Evolutionary conservation across 345 rosid species (phyloP), one percentile per base, ranked within the genome.

Genomic region (Jatropha curcas): DNA sequence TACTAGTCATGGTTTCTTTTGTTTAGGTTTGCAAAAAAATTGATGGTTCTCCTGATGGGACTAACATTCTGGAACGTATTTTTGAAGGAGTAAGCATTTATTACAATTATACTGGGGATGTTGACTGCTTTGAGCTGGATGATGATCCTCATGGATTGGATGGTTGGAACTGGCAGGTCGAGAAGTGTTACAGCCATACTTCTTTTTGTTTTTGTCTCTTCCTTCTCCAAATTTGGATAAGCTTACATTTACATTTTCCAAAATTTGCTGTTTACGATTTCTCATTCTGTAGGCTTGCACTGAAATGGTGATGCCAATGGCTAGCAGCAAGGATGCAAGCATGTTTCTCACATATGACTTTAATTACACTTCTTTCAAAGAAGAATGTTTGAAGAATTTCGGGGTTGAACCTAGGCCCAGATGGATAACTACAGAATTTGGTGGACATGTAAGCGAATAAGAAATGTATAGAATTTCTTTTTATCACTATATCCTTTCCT

Each of bases 141-240:
- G 97, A 94, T 81, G 97, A 94, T 83, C 98, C 97, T 68, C 98
- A 94, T 74, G 97, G 97, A 76, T 76, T 90, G 85, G 84, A 82
- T 80, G 95, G 97, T 53, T 90, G 98, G 98, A 80, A 90, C 78
- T 94, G 95, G 97, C 97, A 94, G 98, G 97, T 90, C 27, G 41
- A 46, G 71, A 74, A 41, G 51, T 46, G 41, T 51, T 45, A 22
- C 25, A 7, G 43, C 10, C 24, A 5, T 27, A 1, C 7, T 7
- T 16, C 1, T 24, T 43, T 64, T 7, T 43, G 4, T 7, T 30
- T 45, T 2, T 22, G 8, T 33, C 33, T 59, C 35, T n/a, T n/a
- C 33, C 14, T 59, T 34, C 11, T 28, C 16, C 10, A 13, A 30
- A 22, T 24, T 50, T 14, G 37, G 52, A 16, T 59, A 55, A 41